These are phyloP conservation scores for Neofusicoccum kwambonambiense DNA, from an alignment of 2,329 filamentous ascomycete species.

Conservation along the genomic window DNA sequence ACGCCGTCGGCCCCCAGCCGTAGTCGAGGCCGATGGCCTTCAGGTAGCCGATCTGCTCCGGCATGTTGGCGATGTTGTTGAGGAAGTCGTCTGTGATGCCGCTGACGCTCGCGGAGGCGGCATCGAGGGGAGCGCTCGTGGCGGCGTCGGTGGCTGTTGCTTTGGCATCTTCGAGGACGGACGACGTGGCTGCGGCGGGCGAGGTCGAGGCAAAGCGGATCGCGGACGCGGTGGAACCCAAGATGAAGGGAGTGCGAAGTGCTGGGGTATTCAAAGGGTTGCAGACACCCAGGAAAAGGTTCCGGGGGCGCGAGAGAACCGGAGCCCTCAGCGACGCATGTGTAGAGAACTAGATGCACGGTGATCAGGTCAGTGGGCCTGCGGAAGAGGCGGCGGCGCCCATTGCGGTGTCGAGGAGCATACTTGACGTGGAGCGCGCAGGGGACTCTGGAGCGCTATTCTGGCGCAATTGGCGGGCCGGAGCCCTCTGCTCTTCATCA, in stretches of 20 bases:
- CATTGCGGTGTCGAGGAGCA: neutral
- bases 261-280: neutral
- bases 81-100: conserved; percentile 19
- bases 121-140: conserved; percentile 4
- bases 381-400: neutral
- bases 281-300: conserved; percentile 3
- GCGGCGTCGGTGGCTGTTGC: conserved; percentile 9
- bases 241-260: neutral
- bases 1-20: conserved; percentile 73
- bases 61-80: conserved; percentile 54
- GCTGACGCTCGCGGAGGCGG: neutral
- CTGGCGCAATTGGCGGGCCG: conserved; percentile 30
- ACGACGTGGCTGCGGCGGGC: conserved; percentile 18
- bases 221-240: conserved; percentile 3
- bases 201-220: conserved; percentile 16
- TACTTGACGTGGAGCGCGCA: conserved; percentile 14
- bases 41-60: conserved; percentile 79
- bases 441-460: neutral
- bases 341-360: conserved; percentile 13
- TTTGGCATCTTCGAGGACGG: conserved; percentile 20
- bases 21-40: conserved; percentile 81
- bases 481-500: conserved; percentile 51
- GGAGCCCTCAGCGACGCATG: neutral
- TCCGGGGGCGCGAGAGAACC: neutral
- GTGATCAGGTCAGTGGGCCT: neutral